phyloP scores from a whole-genome alignment of 1,284 basidiomycete species.

The Mycosarcoma mackinlayi region DNA sequence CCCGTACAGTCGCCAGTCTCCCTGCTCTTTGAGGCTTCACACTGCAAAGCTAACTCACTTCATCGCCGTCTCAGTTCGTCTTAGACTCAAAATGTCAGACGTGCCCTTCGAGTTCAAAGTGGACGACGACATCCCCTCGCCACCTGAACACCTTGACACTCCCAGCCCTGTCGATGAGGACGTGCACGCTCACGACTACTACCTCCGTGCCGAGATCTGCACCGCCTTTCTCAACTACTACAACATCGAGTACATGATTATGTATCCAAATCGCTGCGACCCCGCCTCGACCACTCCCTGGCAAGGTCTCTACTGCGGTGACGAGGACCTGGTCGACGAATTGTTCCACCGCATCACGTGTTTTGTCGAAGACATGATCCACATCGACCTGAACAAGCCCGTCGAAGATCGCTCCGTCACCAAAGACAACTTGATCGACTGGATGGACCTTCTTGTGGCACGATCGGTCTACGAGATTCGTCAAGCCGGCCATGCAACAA shows the following conservation, averaged over 20 bases:
- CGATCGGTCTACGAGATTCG: not conserved
- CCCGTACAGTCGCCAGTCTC: no score
- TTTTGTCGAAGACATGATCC: slow-evolving; percentile 2
- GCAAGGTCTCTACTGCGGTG: not conserved
- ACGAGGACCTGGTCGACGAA: slow-evolving; percentile 3
- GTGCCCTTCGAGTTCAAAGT: no score
- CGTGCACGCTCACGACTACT: not conserved
- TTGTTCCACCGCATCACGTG: slow-evolving; percentile 14
- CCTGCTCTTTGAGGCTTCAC: no score
- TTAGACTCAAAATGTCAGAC: no score
- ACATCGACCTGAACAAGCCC: not conserved
- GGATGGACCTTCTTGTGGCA: slow-evolving; percentile 3
- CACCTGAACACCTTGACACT: not conserved
- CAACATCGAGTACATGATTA: not conserved
- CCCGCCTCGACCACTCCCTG: slow-evolving; percentile 1
- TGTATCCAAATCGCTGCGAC: not conserved
- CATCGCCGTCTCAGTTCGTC: no score
- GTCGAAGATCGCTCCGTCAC: not conserved
- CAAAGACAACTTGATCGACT: not conserved
- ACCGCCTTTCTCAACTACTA: not conserved
- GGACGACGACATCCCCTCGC: not conserved
- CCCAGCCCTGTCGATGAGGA: not conserved
- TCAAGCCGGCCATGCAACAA: not conserved
- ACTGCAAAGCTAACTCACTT: no score
- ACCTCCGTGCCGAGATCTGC: not conserved